Base-by-base conservation (phyloP, 2,329 filamentous ascomycete species). In the Exophiala oligosperma region DNA sequence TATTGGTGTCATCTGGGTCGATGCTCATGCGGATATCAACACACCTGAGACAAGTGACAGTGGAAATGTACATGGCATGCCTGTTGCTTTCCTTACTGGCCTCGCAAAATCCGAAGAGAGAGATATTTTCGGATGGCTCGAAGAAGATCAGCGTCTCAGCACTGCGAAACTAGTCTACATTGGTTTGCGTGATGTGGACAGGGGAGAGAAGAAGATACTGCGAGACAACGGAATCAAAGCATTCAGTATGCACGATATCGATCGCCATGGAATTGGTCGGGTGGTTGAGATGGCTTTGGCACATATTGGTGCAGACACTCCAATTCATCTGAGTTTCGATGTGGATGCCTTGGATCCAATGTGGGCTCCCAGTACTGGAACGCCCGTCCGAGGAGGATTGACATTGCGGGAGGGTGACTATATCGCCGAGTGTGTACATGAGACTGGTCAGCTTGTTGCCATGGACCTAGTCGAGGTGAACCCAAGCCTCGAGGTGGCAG, bases 261-360 rank as follows among this genome's bases (percentile, higher is more conserved):
- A 99, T 64, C 92, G 91, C 54, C 83, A 97, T 71, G 94, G 94
- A 48, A 99, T 99, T 69, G 94, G 94, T 55, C 89, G 88, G 65
- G 91, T 99, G 64, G 92, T 99, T 78, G 94, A 97, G 70, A 96
- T 97, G 93, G 93, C 93, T n/a, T 82, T 99, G 53, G 93, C 88
- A 32, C 92, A 97, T 79, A 96, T 97, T 66, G 94, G 94, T 67
- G 85, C 81, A 70, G 94, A 97, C 73, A 97, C 92, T 0, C 94
- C 94, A 43, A 97, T 99, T 71, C 94, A 99, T 75, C 84, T 99
- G 59, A 96, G 91, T 38, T 97, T 99, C 69, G 94, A 99, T 72
- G 91, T 99, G 66, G 94, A 99, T 74, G 94, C 92, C 24, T 83
- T 97, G 60, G 94, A 99, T 74, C 94, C 94, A 28, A 88, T 92